phyloP scores from a whole-genome alignment of 306 rosid genomes.

The Cucurbita ficifolia region DNA sequence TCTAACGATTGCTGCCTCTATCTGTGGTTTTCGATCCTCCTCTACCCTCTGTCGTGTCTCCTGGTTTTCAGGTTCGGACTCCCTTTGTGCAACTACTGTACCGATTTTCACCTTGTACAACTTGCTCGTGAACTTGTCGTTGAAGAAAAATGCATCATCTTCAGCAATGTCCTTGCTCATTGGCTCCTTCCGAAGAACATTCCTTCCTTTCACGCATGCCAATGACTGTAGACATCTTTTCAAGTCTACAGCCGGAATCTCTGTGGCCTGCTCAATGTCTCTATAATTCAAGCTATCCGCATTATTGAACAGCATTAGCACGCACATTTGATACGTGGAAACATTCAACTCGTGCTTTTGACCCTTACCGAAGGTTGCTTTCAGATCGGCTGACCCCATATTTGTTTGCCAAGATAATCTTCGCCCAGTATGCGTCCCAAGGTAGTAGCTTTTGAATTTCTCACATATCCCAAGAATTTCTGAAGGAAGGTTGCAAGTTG shows the following conservation, averaged over 20 bases:
- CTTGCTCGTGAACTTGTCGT: slow-evolving; percentile 63
- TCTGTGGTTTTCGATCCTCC: slow-evolving; percentile 76
- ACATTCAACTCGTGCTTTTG: slow-evolving; percentile 77
- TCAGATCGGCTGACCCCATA: slow-evolving; percentile 78
- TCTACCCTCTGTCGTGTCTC: slow-evolving; percentile 79
- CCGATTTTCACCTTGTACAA: slow-evolving; percentile 71
- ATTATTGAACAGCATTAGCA: slow-evolving; percentile 64
- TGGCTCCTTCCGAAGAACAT: slow-evolving; percentile 73
- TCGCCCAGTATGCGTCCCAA: slow-evolving; percentile 62
- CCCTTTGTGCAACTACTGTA: slow-evolving; percentile 73
- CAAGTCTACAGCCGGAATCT: slow-evolving; percentile 54
- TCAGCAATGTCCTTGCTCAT: slow-evolving; percentile 70
- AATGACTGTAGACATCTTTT: slow-evolving; percentile 78
- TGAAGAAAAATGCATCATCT: slow-evolving; percentile 53
- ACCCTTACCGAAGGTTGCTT: slow-evolving; percentile 65
- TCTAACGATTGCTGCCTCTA: slow-evolving; percentile 72
- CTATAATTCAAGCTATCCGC: slow-evolving; percentile 51
- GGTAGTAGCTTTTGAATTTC: slow-evolving; percentile 64
- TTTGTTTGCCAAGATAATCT: slow-evolving; percentile 77
- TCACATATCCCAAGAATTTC: slow-evolving; percentile 63
- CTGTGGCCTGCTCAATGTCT: slow-evolving; percentile 75
- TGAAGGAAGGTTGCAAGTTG: slow-evolving; percentile 64
- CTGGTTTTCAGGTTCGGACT: slow-evolving; percentile 69
- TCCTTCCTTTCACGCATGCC: slow-evolving; percentile 77
- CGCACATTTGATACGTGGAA: slow-evolving; percentile 80